Evolutionary conservation across 305 asterid species (phyloP), one percentile per base, ranked within the genome.

Genomic region (Plantago coronopus): DNA sequence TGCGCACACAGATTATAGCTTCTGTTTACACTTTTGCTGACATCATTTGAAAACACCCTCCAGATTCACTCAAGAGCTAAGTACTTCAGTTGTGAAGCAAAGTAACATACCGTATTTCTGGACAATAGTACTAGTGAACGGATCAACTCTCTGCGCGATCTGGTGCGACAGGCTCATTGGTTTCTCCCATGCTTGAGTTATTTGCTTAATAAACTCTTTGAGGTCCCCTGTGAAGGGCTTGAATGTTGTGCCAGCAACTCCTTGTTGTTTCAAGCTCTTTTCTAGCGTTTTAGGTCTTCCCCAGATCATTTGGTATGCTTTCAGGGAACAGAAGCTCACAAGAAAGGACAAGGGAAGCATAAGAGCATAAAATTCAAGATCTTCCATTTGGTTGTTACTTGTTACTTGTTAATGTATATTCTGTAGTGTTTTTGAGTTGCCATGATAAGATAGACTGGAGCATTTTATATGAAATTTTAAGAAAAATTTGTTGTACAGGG

Each of bases 151-250:
- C 14, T 72, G 62, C 57, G 47, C 71, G 20, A 77, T 75, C 57
- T 55, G 72, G 47, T 80, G 83, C 43, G 77, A 63, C 23, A 80
- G 79, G 69, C 71, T 62, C 21, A 77, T 55, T n/a, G 83, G 83
- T 48, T 77, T 77, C 21, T 81, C 72, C 83, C 83, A 74, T 48
- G 86, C 81, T 61, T 72, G 64, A 42, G 71, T 62, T 63, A 72
- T 68, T 17, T 54, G 81, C 46, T 66, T 60, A 14, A 64, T 65
- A 47, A 29, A 61, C 55, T 80, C 79, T 25, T 67, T 73, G 63
- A 70, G 47, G 71, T 80, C 83, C 20, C 83, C 81, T 12, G 53
- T 45, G 11, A 80, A 64, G 21, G 40, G 67, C 64, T 75, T 80
- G 76, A 74, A 80, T 16, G 71, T 62, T 15, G 64, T 74, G 69